Evolutionary conservation across 164 flowering plant genomes (phyloP), one percentile per base, ranked within the genome.

Genomic region (Liquidambar formosana): DNA sequence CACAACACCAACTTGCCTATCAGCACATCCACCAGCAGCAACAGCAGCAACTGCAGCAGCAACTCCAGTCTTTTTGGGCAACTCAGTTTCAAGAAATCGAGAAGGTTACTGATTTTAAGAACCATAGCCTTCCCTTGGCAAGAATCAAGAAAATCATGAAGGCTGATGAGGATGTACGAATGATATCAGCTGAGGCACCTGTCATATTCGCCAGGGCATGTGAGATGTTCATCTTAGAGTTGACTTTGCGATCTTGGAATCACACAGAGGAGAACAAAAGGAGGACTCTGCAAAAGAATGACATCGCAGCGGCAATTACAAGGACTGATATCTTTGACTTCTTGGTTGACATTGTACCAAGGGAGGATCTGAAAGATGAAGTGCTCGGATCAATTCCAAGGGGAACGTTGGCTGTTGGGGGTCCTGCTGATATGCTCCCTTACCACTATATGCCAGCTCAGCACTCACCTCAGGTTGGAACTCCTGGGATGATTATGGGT

Each of bases 71-170:
- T 1, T 82, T 82, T 38, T 82, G 88, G 88, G 72, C 74, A 52
- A 77, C 68, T 51, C 88, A 85, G 67, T 71, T 67, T 54, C 77
- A 77, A 60, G 88, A 85, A 38, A 79, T 80, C 15, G 84, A 85
- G n/a, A 80, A 71, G 65, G 80, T 76, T 21, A 72, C 80, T 14
- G 88, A 83, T 53, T 85, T 85, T 73, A 82, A 81, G 81, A 85
- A 85, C 67, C 88, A 85, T 57, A 81, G 85, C 70, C 83, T 85
- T 61, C 88, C 88, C 22, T 63, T 85, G 28, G 88, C 88, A 23
- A 70, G 88, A 71, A 85, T 85, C 84, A 85, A 85, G 82, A 85
- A 85, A 73, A 85, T 84, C 57, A 84, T 84, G 88, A 84, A 84
- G 72, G 85, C 88, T 0, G 85, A 84, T 33, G 88, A 84, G 73